These are phyloP conservation scores for Stropharia rugosoannulata DNA, from an alignment of 768 basidiomycete genomes.

Conservation along the genomic window DNA sequence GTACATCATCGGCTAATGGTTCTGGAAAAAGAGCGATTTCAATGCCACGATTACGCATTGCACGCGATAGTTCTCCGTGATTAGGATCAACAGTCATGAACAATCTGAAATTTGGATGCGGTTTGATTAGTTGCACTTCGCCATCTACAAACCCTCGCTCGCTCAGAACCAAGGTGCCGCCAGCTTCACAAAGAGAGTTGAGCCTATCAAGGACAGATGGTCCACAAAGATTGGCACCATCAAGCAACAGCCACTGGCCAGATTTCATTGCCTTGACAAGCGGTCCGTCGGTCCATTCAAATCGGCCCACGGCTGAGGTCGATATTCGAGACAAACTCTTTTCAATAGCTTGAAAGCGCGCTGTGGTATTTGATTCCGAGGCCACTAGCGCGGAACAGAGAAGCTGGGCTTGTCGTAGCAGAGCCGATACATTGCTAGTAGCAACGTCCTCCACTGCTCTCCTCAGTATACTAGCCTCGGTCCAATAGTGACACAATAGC, in stretches of 20 bases:
- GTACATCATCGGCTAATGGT: conserved; percentile 43
- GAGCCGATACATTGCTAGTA: neutral
- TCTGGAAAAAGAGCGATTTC: conserved; percentile 62
- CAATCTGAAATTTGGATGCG: conserved; percentile 87
- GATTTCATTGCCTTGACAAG: conserved; percentile 80
- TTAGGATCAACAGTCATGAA: conserved; percentile 94
- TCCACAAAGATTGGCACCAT: conserved; percentile 92
- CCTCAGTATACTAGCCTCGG: conserved; percentile 13
- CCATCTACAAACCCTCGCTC: conserved; percentile 88
- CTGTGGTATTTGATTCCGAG: conserved; percentile 13
- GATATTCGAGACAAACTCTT: conserved; percentile 21
- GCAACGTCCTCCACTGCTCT: conserved; percentile 7
- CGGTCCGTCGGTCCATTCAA: conserved; percentile 96
- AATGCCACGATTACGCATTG: conserved; percentile 97
- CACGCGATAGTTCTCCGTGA: conserved; percentile 91
- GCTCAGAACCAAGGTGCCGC: conserved; percentile 80
- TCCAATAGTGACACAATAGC: conserved; percentile 10
- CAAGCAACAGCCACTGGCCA: conserved; percentile 89
- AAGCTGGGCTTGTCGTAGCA: conserved; percentile 1
- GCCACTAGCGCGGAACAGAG: conserved; percentile 17
- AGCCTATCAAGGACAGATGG: conserved; percentile 95
- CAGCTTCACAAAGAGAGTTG: conserved; percentile 91
- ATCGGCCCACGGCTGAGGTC: conserved; percentile 46
- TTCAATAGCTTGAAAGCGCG: conserved; percentile 8
- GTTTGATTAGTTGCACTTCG: conserved; percentile 66